A percentile compares a stretch with the other conserved stretches of the same genome.
These are phyloP conservation scores for Jaenimonas drosophilae DNA, from an alignment of 208 protist genomes.

Conservation along the genomic window DNA sequence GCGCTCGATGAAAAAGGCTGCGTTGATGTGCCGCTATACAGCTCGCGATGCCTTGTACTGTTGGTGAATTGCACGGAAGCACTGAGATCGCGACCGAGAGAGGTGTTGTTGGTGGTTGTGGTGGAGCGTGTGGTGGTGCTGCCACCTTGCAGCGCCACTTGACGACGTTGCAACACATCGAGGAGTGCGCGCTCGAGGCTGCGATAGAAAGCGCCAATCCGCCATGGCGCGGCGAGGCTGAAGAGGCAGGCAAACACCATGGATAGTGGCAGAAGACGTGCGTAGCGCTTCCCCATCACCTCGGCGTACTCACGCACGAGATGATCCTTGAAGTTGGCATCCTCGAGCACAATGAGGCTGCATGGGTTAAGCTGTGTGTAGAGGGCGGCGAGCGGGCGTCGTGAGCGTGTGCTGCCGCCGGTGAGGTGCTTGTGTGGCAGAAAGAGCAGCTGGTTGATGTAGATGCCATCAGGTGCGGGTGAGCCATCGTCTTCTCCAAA, in stretches of 20 bases:
- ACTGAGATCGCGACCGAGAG: not conserved
- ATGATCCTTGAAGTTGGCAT: constrained; percentile 20
- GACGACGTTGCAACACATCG: constrained; percentile 17
- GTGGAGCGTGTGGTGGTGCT: constrained; percentile 10
- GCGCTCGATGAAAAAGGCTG: too few relatives aligned
- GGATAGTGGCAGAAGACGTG: constrained; percentile 45
- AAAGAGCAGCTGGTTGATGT: too few relatives aligned
- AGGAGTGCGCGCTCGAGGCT: constrained; percentile 39
- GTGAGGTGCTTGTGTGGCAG: not conserved
- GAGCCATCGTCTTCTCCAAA: too few relatives aligned
- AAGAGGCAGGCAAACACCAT: constrained; percentile 26
- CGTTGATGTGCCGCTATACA: too few relatives aligned
- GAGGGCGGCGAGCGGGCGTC: constrained; percentile 4
- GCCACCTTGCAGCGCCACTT: constrained; percentile 7
- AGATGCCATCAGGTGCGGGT: too few relatives aligned
- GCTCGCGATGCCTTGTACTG: too few relatives aligned
- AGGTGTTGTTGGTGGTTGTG: not conserved
- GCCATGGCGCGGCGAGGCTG: constrained; percentile 32
- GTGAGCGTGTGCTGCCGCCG: not conserved
- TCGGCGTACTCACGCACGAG: constrained; percentile 39
- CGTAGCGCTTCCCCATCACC: constrained; percentile 27
- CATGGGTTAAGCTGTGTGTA: constrained; percentile 41
- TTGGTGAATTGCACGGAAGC: not conserved
- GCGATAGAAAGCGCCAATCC: constrained; percentile 53
- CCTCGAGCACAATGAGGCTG: constrained; percentile 42